Conservation (phyloP, 139 green algal genomes). For the Gonium pectorale region DNA sequence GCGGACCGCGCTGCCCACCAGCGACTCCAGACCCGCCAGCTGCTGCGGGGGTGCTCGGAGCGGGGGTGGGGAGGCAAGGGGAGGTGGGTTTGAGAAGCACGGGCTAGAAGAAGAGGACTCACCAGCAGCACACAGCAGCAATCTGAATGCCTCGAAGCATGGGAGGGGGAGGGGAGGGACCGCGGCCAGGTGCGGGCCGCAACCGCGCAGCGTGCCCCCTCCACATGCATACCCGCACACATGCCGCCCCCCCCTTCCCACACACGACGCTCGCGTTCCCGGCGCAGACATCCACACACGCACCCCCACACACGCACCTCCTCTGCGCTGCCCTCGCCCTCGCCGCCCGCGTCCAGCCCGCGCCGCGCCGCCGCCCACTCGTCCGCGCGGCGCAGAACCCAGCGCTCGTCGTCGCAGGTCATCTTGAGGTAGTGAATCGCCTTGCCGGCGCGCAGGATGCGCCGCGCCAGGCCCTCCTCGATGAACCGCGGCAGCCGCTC, state of each 20-base stretch:
- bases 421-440: constrained; percentile 91
- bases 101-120: no score
- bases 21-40: constrained; percentile 69
- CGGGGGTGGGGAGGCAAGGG: not conserved
- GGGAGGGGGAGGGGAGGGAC: no score
- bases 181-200: no score
- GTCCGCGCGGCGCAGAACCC: constrained; percentile 68
- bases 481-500: constrained; percentile 73
- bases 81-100: not conserved
- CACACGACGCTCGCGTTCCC: no score
- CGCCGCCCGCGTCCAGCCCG: constrained; percentile 43
- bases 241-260: no score
- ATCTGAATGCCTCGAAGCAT: no score
- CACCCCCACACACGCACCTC: no score
- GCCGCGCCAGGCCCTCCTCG: constrained; percentile 65
- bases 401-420: constrained; percentile 82
- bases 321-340: constrained; percentile 21
- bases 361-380: constrained; percentile 38
- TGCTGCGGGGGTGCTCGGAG: constrained; percentile 29
- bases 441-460: constrained; percentile 91
- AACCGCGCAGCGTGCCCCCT: no score
- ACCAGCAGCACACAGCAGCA: no score
- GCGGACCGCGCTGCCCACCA: constrained; percentile 62
- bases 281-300: no score
- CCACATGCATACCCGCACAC: no score